Evolutionary conservation across 768 basidiomycete species (phyloP), one percentile per base, ranked within the genome.

Genomic region (Leucosporidium creatinivorum): DNA sequence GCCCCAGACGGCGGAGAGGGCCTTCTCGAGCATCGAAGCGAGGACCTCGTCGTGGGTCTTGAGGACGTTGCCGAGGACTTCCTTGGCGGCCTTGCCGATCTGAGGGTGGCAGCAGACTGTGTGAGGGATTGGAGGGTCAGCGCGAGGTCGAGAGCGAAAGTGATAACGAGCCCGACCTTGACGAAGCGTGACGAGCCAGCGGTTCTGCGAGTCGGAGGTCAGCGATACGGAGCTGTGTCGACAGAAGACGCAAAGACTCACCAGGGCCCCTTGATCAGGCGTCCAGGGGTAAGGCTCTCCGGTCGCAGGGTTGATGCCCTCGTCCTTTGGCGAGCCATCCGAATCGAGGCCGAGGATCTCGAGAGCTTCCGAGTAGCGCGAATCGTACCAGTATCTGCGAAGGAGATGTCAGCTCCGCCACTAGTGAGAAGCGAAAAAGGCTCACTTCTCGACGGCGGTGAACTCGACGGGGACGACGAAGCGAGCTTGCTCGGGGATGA

Each of bases 391-490:
- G 68, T 54, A 73, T 44, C 60, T 61, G 15, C 15, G 39, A 15
- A 44, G 39, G 13, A 15, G 13, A 44, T 2, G 39, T 44, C 39
- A 44, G 39, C 39, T 12, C 39, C 8, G 10, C 39, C 3, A 44
- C 13, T 44, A 10, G 13, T 8, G 39, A 44, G 6, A 13, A 15
- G 39, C 33, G 33, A n/a, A n/a, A 36, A 36, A 5, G 8, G 15
- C 39, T 44, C 39, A 59, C 56, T 36, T 50, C 60, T 71, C 68
- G 50, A 71, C 75, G 3, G 76, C 70, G 17, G 76, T 77, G 21
- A 80, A 69, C 28, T 76, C 76, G 73, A 79, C 75, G 0, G 79
- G 79, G 5, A 80, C 77, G 25, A 80, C 67, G 30, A 62, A 75
- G 44, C 79, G 70, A 1, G 59, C 55, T 62, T 80, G 80, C 25